Percentiles rank a stretch among this genome's conserved stretches.
phyloP scores from a whole-genome alignment of 2,329 filamentous ascomycete genomes.

The Trichoderma harzianum region DNA sequence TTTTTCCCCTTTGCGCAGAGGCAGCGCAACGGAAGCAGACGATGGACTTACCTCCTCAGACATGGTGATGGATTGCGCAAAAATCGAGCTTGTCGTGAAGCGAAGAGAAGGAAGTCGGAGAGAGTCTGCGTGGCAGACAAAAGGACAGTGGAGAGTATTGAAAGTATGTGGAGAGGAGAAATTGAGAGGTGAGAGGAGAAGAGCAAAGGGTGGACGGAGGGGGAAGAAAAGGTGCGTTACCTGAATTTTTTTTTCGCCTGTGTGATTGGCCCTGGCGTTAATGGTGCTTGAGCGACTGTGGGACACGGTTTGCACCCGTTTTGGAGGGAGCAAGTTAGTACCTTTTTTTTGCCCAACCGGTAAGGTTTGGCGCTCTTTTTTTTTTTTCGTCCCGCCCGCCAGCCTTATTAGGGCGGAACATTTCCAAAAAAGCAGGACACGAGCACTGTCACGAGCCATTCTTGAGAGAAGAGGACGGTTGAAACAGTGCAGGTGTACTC shows the following conservation, averaged over 20 bases:
- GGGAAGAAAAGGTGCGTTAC: constrained; percentile 20
- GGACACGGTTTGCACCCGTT: constrained; percentile 17
- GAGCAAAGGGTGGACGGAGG: constrained; percentile 16
- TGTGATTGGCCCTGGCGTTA: constrained; percentile 35
- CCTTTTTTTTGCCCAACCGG: background rate
- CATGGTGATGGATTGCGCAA: constrained; percentile 53
- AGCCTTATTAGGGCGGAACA: background rate
- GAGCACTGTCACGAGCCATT: background rate
- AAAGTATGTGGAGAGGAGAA: constrained; percentile 20
- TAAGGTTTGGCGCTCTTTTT: constrained; percentile 1
- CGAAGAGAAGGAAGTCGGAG: constrained; percentile 25
- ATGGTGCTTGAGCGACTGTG: constrained; percentile 24
- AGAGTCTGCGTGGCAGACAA: constrained; percentile 22
- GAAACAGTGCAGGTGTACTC: background rate
- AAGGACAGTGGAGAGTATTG: constrained; percentile 25
- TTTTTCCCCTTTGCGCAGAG: constrained; percentile 29
- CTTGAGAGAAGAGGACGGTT: background rate
- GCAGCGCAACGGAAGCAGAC: constrained; percentile 19
- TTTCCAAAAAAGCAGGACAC: background rate
- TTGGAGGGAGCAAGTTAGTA: background rate
- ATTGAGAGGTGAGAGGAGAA: constrained; percentile 21
- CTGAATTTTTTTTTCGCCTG: constrained; percentile 37
- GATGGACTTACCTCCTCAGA: constrained; percentile 53
- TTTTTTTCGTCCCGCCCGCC: background rate
- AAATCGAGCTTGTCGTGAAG: constrained; percentile 32